These are phyloP conservation scores for Fusarium sarcochroum DNA, from an alignment of 2,329 filamentous ascomycete genomes.

Conservation along the genomic window DNA sequence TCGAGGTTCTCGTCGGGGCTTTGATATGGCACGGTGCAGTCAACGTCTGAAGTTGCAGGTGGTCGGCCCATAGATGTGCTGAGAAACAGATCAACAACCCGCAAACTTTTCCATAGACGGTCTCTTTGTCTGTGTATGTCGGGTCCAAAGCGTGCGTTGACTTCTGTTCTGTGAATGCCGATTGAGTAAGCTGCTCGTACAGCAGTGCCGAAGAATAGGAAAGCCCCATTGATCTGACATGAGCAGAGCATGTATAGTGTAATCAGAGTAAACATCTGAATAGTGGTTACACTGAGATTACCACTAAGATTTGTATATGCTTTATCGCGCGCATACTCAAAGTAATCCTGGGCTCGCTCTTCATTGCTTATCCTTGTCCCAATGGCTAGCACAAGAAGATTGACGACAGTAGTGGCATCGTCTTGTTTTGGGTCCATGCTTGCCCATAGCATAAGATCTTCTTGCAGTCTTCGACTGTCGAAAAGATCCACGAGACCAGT, in stretches of 20 bases:
- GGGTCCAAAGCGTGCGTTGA: constrained; percentile 65
- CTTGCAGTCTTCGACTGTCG: constrained; percentile 55
- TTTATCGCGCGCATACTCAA: constrained; percentile 63
- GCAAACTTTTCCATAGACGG: constrained; percentile 67
- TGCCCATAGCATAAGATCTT: constrained; percentile 61
- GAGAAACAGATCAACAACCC: constrained; percentile 66
- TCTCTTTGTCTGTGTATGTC: constrained; percentile 61
- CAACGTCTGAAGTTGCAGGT: constrained; percentile 66
- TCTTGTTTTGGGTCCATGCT: constrained; percentile 51
- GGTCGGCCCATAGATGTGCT: constrained; percentile 69
- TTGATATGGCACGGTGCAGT: constrained; percentile 67
- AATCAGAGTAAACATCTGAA: constrained; percentile 65
- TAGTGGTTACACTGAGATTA: constrained; percentile 63
- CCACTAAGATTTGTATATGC: constrained; percentile 62
- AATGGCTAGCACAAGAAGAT: constrained; percentile 66
- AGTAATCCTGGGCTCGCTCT: constrained; percentile 59
- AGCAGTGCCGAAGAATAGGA: constrained; percentile 68
- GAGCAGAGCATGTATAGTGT: constrained; percentile 68
- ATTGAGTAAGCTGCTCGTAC: constrained; percentile 67
- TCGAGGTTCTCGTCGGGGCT: constrained; percentile 52
- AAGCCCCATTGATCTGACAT: constrained; percentile 69
- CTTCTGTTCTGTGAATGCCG: constrained; percentile 67
- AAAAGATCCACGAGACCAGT: constrained; percentile 65
- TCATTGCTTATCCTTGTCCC: constrained; percentile 61
- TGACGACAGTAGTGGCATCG: constrained; percentile 59